A percentile compares a stretch with the other conserved stretches of the same genome.
Conservation (phyloP, 2,329 filamentous ascomycete species). For the Ophiognomonia clavigignenti-juglandacearum region DNA sequence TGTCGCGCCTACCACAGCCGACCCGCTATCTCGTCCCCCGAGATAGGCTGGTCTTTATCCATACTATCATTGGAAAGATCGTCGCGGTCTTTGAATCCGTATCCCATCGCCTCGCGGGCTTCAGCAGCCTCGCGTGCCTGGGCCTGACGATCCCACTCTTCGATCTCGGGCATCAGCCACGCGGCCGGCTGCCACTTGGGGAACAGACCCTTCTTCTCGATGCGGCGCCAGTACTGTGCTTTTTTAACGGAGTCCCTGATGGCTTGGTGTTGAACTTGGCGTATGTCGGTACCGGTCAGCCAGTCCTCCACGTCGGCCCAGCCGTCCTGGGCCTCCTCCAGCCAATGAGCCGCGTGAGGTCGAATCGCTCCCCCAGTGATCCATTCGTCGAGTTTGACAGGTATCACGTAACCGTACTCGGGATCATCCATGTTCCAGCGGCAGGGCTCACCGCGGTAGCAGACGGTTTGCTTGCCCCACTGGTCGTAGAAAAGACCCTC, state of each 20-base stretch:
- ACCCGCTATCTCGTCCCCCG: conserved; percentile 19
- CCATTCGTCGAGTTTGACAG: conserved; percentile 61
- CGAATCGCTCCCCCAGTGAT: conserved; percentile 47
- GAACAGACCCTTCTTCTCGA: conserved; percentile 39
- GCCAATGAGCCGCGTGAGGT: conserved; percentile 27
- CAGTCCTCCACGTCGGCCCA: conserved; percentile 44
- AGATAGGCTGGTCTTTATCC: conserved; percentile 10
- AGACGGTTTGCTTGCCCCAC: conserved; percentile 51
- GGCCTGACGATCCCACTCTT: conserved; percentile 38
- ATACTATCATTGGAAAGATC: conserved; percentile 32
- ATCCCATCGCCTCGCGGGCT: conserved; percentile 35
- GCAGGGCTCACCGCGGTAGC: conserved; percentile 40
- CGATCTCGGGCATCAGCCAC: conserved; percentile 38
- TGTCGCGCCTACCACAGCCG: background rate
- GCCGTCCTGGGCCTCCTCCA: conserved; percentile 42
- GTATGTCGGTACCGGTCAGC: conserved; percentile 35
- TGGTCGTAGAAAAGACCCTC: conserved; percentile 44
- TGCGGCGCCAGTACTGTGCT: conserved; percentile 40
- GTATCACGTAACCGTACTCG: conserved; percentile 54
- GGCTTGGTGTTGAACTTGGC: conserved; percentile 31
- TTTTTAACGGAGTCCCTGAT: conserved; percentile 36
- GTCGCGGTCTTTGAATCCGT: conserved; percentile 24
- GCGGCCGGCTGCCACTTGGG: conserved; percentile 31
- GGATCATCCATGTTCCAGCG: conserved; percentile 41
- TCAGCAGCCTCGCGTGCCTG: conserved; percentile 35